Percentiles rank a stretch among this genome's conserved stretches.
These are phyloP conservation scores for Apium graveolens DNA, from an alignment of 129 eudicot genomes.

Conservation along the genomic window DNA sequence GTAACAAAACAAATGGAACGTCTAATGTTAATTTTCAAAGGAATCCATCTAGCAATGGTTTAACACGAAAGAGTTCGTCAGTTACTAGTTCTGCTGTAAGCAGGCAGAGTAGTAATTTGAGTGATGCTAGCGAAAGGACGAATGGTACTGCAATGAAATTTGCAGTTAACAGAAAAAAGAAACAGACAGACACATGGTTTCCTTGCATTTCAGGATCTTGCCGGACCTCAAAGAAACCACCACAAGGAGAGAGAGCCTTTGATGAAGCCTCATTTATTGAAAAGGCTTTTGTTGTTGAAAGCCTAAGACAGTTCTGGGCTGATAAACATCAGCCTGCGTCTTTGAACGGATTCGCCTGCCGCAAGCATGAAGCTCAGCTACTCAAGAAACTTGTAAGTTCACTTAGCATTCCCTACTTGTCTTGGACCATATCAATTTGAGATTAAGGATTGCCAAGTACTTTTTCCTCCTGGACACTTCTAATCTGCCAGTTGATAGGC, in stretches of 20 bases:
- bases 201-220: slow-evolving; percentile 63
- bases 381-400: slow-evolving; percentile 9
- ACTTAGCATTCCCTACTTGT: slow-evolving; percentile 11
- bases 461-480: not conserved
- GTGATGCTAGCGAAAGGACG: slow-evolving; percentile 50
- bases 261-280: slow-evolving; percentile 74
- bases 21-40: slow-evolving; percentile 19
- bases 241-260: slow-evolving; percentile 48
- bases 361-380: slow-evolving; percentile 10
- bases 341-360: slow-evolving; percentile 44
- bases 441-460: slow-evolving; percentile 1
- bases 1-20: slow-evolving; percentile 15
- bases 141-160: slow-evolving; percentile 44
- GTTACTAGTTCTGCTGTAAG: slow-evolving; percentile 45
- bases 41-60: slow-evolving; percentile 25
- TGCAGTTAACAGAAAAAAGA: slow-evolving; percentile 48
- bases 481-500: not conserved
- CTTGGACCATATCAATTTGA: not conserved
- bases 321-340: slow-evolving; percentile 73
- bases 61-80: slow-evolving; percentile 28
- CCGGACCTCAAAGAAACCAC: slow-evolving; percentile 39
- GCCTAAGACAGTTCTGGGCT: slow-evolving; percentile 66
- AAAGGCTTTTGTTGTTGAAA: slow-evolving; percentile 70
- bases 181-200: slow-evolving; percentile 56
- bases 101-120: slow-evolving; percentile 55